These are phyloP conservation scores for Echinochloa phyllopogon DNA, from an alignment of 176 grass and related monocot genomes.

Conservation along the genomic window DNA sequence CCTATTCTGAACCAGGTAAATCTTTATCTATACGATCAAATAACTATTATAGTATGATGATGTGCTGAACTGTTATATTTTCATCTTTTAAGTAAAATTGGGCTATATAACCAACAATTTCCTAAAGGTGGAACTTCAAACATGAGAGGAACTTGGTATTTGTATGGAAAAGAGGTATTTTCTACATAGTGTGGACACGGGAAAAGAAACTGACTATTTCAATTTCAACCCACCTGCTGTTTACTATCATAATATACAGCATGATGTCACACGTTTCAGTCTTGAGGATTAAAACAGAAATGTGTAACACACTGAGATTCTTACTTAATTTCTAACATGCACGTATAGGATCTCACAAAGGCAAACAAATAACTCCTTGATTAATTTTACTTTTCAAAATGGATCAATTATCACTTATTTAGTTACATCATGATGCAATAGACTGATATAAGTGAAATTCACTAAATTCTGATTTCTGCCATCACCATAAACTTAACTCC, in stretches of 20 bases:
- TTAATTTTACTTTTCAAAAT: not conserved
- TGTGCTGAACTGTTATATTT: not conserved
- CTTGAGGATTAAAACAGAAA: not conserved
- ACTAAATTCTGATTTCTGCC: not conserved
- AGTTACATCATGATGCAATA: constrained; percentile 6
- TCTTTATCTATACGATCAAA: constrained; percentile 18
- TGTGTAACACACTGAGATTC: not conserved
- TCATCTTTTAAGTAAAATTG: not conserved
- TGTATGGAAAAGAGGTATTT: not conserved
- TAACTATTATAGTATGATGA: constrained; percentile 6
- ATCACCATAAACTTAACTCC: not conserved
- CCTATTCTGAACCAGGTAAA: constrained; percentile 88
- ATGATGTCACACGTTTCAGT: not conserved
- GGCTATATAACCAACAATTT: not conserved
- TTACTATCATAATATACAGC: not conserved
- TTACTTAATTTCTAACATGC: constrained; percentile 3
- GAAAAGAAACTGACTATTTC: constrained; percentile 7
- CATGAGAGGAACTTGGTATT: not conserved
- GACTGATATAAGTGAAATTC: not conserved
- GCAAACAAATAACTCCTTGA: not conserved
- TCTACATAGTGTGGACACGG: not conserved
- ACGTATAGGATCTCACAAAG: constrained; percentile 3
- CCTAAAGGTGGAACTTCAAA: not conserved
- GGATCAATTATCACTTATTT: not conserved
- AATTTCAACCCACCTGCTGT: not conserved